phyloP scores from a whole-genome alignment of 1,284 basidiomycete species.

The Erythrobasidium hasegawianum region DNA sequence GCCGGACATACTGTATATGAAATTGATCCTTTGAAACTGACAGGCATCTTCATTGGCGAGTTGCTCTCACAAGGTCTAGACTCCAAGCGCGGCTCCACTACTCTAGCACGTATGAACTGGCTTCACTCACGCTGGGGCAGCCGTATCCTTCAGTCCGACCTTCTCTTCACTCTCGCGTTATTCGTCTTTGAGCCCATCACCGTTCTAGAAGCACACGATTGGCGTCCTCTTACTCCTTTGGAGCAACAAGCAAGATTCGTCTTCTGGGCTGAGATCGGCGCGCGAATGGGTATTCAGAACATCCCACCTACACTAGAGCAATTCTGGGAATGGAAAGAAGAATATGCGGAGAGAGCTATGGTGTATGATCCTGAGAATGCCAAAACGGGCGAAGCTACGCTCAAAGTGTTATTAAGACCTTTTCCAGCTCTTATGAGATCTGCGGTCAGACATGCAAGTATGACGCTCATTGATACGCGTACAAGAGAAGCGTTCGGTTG shows the following conservation, averaged over 20 bases:
- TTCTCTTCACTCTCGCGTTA: constrained; percentile 26
- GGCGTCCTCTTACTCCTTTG: constrained; percentile 29
- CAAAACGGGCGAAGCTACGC: constrained; percentile 17
- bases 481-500: constrained; percentile 25
- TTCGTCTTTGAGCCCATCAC: constrained; percentile 33
- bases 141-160: constrained; percentile 20
- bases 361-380: constrained; percentile 8
- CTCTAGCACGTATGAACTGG: constrained; percentile 26
- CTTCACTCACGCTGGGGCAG: constrained; percentile 26
- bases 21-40: too few relatives aligned
- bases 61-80: constrained; percentile 24
- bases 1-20: too few relatives aligned
- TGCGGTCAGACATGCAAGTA: constrained; percentile 11
- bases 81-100: constrained; percentile 5
- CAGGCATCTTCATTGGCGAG: constrained; percentile 14
- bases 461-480: constrained; percentile 11
- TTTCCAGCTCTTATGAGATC: constrained; percentile 14
- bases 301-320: constrained; percentile 15
- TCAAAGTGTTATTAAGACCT: constrained; percentile 13
- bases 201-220: constrained; percentile 24
- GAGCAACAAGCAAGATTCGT: constrained; percentile 32
- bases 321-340: constrained; percentile 29
- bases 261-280: constrained; percentile 32
- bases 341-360: constrained; percentile 23
- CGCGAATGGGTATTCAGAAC: constrained; percentile 33